Percentiles rank a stretch among this genome's conserved stretches.
Conservation (phyloP, 306 rosid genomes). For the Chamaecrista fasciculata region DNA sequence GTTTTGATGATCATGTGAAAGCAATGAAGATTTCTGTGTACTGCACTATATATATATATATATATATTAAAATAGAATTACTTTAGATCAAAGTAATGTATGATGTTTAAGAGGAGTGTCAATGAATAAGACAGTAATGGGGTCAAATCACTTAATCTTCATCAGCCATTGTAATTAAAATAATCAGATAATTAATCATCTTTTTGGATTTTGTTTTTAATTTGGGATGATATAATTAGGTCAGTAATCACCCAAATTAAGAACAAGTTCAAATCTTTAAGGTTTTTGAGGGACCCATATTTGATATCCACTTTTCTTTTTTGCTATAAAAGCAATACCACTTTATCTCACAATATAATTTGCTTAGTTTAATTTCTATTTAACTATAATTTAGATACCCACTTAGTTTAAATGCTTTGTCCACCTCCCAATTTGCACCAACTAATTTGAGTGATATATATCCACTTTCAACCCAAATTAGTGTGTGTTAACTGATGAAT, state of each 20-base stretch:
- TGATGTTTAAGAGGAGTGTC: conserved; percentile 39
- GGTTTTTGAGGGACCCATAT: conserved; percentile 42
- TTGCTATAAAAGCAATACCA: conserved; percentile 42
- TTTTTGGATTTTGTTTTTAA: conserved; percentile 6
- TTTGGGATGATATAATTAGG: conserved; percentile 41
- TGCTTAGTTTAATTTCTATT: conserved; percentile 6
- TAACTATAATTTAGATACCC: conserved; percentile 58
- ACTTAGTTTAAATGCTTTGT: conserved; percentile 35
- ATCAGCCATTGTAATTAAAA: conserved; percentile 32
- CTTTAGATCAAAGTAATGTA: conserved; percentile 32
- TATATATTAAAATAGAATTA: conserved; percentile 16
- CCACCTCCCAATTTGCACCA: conserved; percentile 33
- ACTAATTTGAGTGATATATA: conserved; percentile 44
- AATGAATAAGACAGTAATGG: conserved; percentile 47
- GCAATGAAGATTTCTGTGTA: conserved; percentile 26
- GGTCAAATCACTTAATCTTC: conserved; percentile 56
- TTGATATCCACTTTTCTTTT: conserved; percentile 30
- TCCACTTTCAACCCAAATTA: conserved; percentile 36
- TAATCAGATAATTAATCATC: conserved; percentile 6
- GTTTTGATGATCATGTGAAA: conserved; percentile 31
- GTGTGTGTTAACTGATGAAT: too few species aligned
- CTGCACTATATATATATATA: too few species aligned
- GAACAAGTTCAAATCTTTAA: conserved; percentile 35
- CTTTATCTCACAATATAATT: conserved; percentile 56
- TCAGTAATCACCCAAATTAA: conserved; percentile 35